Evolutionary conservation across 2,329 filamentous ascomycete genomes (phyloP).

Genomic region (Periconia sp.): DNA sequence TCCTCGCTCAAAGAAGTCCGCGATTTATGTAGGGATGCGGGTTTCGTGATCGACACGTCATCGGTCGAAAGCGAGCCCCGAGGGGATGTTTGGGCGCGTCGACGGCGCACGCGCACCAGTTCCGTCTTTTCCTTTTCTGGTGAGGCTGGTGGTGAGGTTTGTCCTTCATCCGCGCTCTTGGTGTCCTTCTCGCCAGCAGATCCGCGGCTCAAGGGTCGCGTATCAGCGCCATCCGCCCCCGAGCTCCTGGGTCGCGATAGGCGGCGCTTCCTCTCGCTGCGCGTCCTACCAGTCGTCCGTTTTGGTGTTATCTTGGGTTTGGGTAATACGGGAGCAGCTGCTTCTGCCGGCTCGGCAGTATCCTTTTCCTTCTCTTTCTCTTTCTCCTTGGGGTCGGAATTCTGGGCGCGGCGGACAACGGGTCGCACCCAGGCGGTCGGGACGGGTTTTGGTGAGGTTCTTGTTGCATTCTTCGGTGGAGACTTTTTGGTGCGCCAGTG

Average conservation of each 20-base stretch:
- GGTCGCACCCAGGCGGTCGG: conserved; percentile 44
- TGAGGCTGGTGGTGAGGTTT: conserved; percentile 19
- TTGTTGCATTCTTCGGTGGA: conserved; percentile 32
- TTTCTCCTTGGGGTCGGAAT: conserved; percentile 9
- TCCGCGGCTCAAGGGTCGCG: conserved; percentile 35
- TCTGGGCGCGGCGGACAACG: conserved; percentile 22
- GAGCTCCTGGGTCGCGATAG: conserved; percentile 33
- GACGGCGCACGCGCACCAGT: conserved; percentile 31
- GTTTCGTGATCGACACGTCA: conserved; percentile 24
- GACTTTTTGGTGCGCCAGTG: conserved; percentile 71
- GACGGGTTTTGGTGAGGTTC: conserved; percentile 35
- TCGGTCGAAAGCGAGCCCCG: conserved; percentile 35
- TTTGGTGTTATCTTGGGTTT: conserved; percentile 21
- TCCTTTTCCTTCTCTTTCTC: neutral
- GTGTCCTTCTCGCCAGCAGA: conserved; percentile 24
- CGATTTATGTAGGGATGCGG: conserved; percentile 21
- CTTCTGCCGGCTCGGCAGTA: conserved; percentile 11
- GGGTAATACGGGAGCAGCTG: neutral
- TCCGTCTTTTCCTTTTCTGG: conserved; percentile 21
- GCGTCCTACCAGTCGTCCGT: conserved; percentile 28
- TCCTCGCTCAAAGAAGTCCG: conserved; percentile 27
- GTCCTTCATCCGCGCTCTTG: conserved; percentile 23
- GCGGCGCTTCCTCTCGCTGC: conserved; percentile 24
- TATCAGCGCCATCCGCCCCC: conserved; percentile 36
- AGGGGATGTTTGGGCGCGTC: conserved; percentile 33